Evolutionary conservation across 2,329 filamentous ascomycete species (phyloP), one percentile per base, ranked within the genome.

Genomic region (Tolypocladium cylindrosporum): DNA sequence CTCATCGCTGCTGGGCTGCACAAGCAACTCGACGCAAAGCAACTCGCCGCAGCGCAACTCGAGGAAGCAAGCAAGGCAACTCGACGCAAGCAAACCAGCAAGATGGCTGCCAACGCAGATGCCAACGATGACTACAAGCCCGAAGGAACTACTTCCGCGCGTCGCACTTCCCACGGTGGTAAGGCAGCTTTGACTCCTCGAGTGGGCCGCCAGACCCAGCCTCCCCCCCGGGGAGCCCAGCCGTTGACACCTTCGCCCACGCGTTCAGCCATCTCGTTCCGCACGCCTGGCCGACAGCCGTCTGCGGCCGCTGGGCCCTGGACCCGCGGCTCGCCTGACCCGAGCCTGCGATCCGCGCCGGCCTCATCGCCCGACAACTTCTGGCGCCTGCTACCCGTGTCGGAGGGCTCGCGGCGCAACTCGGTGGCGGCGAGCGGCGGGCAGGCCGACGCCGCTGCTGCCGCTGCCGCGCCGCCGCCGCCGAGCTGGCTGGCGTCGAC

Each of bases 301-400:
- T n/a, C 50, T 1, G 13, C 50, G 31, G 4, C 31, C 3, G 34
- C 31, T 14, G 27, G 13, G 21, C 31, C 13, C 41, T 9, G 16
- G 14, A 21, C 19, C 24, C 19, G 21, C 37, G 34, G 11, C 27
- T 31, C 54, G 40, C 14, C 54, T 11, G 39, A 45, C 13, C 24
- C 54, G 21, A 36, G 40, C 54, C 54, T 45, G 6, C 24, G 40
- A 31, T 55, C 54, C 39, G 39, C 27, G 19, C 45, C 27, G 16
- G 11, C 24, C 27, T 19, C 48, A n/a, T 21, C 51, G 3, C 31
- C 24, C 4, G 51, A 40, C 5, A 37, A 55, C 41, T 58, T 58
- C 27, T 58, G 56, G 56, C 56, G 56, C 37, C 52, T 58, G n/a
- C 52, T 58, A 5, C 56, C 56, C 36, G 42, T 58, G 16, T 42